A percentile compares a stretch with the other conserved stretches of the same genome.
These are phyloP conservation scores for Cutaneotrichosporon daszewskae DNA, from an alignment of 1,284 basidiomycete species.

Conservation along the genomic window DNA sequence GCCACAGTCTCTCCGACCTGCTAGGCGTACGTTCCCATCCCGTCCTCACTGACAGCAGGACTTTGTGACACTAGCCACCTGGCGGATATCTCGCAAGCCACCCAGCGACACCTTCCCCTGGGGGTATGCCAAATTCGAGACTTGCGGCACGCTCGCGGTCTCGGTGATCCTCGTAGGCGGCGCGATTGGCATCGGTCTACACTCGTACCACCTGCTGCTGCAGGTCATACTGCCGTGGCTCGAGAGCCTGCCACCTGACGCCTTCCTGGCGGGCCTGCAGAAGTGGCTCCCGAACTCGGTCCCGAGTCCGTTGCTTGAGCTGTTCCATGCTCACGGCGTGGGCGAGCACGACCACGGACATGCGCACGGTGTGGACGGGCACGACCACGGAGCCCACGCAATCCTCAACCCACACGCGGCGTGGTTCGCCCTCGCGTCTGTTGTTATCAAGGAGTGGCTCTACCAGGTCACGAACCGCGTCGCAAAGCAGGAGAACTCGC, in stretches of 20 bases:
- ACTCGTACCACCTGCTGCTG: slow-evolving; percentile 63
- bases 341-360: slow-evolving; percentile 42
- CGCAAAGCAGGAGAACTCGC: slow-evolving; percentile 80
- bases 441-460: slow-evolving; percentile 85
- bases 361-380: slow-evolving; percentile 20
- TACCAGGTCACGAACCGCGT: slow-evolving; percentile 82
- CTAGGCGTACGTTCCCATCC: slow-evolving; percentile 36
- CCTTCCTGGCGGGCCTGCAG: slow-evolving; percentile 31
- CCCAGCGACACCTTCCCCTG: slow-evolving; percentile 60
- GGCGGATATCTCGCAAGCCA: slow-evolving; percentile 75
- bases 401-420: slow-evolving; percentile 89
- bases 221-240: slow-evolving; percentile 48
- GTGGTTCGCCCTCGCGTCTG: slow-evolving; percentile 82
- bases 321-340: slow-evolving; percentile 52
- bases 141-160: slow-evolving; percentile 79
- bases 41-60: too few species aligned
- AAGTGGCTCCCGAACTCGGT: slow-evolving; percentile 39
- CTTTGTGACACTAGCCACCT: slow-evolving; percentile 86
- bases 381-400: slow-evolving; percentile 26
- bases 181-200: slow-evolving; percentile 85
- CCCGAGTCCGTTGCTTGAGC: slow-evolving; percentile 45
- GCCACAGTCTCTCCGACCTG: slow-evolving; percentile 80
- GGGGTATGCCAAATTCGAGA: slow-evolving; percentile 87
- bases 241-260: slow-evolving; percentile 43
- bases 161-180: slow-evolving; percentile 75